Evolutionary conservation across 768 basidiomycete genomes (phyloP), one percentile per base, ranked within the genome.

Genomic region (Lanmaoa pseudosensibilis): DNA sequence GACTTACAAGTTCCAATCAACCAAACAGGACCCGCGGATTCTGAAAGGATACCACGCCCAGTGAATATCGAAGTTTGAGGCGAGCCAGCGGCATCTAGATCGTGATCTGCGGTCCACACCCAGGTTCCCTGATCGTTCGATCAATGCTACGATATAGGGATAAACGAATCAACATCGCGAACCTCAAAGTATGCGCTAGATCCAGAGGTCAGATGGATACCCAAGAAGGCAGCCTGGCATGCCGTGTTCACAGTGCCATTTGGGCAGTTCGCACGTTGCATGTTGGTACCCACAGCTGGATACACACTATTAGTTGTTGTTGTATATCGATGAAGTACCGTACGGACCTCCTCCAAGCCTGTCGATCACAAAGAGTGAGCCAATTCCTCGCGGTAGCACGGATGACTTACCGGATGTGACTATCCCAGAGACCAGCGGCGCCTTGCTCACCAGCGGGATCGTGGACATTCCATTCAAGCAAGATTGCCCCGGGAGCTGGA

Each of bases 71-170:
- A 77, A 40, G 84, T 69, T 58, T 83, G 82, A n/a, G 74, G 74
- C 32, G 76, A 64, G 6, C 73, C 71, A 50, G 85, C 82, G 23
- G 87, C 72, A 56, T 89, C 84, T 7, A 67, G 4, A 33, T 67
- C 65, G 61, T 93, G 90, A 62, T 93, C 91, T 11, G 90, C 88
- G 8, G 82, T 73, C 90, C 90, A 92, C 4, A 89, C 80, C 90
- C 89, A 92, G 16, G 83, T 80, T 5, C 85, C 87, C 85, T 87
- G 51, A 37, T 41, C 16, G 16, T 33, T 36, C 27, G 34, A 21
- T 56, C 16, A 52, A 21, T 55, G 6, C 4, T 13, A 40, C 2
- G 19, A 4, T 4, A 5, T 3, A 19, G 23, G 1, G 13, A 19
- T 11, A 15, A 39, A 23, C 1, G 2, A 8, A 33, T 32, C 9